phyloP scores from a whole-genome alignment of 805 yeast species.

The Ogataea saltuana region DNA sequence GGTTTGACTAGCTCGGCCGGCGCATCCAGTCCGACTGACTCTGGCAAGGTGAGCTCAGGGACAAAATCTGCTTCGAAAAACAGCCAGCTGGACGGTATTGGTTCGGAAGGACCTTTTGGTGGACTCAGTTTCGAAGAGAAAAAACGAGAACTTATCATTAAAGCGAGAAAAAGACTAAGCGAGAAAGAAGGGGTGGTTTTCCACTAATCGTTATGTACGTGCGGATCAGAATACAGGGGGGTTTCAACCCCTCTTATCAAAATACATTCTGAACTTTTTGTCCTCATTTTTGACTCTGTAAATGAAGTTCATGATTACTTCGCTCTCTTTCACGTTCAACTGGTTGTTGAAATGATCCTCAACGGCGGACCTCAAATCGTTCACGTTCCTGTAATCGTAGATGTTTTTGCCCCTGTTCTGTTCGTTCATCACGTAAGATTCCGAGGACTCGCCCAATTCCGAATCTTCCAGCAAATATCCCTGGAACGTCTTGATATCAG shows the following conservation, averaged over 20 bases:
- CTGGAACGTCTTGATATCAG: slow-evolving; percentile 61
- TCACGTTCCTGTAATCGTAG: slow-evolving; percentile 34
- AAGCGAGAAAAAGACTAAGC: slow-evolving; percentile 58
- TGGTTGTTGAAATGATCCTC: slow-evolving; percentile 59
- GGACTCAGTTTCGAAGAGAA: slow-evolving; percentile 50
- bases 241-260: slow-evolving; percentile 28
- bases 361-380: slow-evolving; percentile 31
- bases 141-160: slow-evolving; percentile 57
- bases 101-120: slow-evolving; percentile 31
- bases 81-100: background rate
- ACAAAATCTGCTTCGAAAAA: no score
- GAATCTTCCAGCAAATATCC: slow-evolving; percentile 68
- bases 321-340: slow-evolving; percentile 70
- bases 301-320: slow-evolving; percentile 82
- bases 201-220: no score
- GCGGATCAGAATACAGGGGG: background rate
- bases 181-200: slow-evolving; percentile 24
- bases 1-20: background rate
- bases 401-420: slow-evolving; percentile 29
- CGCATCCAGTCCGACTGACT: no score
- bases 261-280: slow-evolving; percentile 41
- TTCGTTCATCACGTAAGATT: slow-evolving; percentile 33
- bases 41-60: no score
- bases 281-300: slow-evolving; percentile 77
- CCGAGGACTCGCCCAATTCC: slow-evolving; percentile 72